Conservation (phyloP, 441 rosid species). For the Bruguiera hainesii region DNA sequence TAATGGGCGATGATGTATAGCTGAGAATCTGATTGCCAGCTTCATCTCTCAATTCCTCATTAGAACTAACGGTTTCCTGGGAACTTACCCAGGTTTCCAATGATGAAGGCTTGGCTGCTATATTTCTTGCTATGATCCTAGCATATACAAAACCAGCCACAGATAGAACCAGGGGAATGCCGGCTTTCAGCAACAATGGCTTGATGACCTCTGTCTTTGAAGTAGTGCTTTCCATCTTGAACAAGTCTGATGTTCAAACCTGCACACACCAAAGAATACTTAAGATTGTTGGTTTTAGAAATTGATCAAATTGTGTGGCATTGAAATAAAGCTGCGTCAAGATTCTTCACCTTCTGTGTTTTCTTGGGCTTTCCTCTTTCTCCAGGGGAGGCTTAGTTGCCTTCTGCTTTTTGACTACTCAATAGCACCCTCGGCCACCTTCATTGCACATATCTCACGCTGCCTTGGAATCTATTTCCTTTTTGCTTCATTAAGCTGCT, state of each 20-base stretch:
- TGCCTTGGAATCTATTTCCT: constrained; percentile 35
- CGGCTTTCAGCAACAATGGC: constrained; percentile 62
- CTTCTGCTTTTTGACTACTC: constrained; percentile 44
- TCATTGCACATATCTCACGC: constrained; percentile 15
- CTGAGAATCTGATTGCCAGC: constrained; percentile 14
- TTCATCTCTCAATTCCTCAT: constrained; percentile 15
- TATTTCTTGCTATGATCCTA: constrained; percentile 35
- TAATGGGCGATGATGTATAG: constrained; percentile 14
- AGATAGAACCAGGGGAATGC: constrained; percentile 55
- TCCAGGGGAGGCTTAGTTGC: constrained; percentile 22
- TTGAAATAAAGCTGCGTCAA: constrained; percentile 20
- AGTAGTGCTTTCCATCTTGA: constrained; percentile 31
- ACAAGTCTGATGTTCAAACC: not conserved
- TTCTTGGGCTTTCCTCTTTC: constrained; percentile 28
- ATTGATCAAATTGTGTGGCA: not conserved
- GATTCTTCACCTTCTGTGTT: constrained; percentile 39
- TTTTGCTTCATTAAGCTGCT: constrained; percentile 3
- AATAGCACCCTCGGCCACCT: constrained; percentile 13
- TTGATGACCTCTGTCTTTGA: constrained; percentile 39
- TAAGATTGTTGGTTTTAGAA: constrained; percentile 6
- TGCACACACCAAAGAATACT: not conserved
- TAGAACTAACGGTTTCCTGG: constrained; percentile 16
- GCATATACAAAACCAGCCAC: constrained; percentile 56
- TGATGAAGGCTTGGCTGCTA: constrained; percentile 18
- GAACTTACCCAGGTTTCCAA: constrained; percentile 19